These are phyloP conservation scores for Cercospora sojina DNA, from an alignment of 2,329 filamentous ascomycete genomes.

Conservation along the genomic window DNA sequence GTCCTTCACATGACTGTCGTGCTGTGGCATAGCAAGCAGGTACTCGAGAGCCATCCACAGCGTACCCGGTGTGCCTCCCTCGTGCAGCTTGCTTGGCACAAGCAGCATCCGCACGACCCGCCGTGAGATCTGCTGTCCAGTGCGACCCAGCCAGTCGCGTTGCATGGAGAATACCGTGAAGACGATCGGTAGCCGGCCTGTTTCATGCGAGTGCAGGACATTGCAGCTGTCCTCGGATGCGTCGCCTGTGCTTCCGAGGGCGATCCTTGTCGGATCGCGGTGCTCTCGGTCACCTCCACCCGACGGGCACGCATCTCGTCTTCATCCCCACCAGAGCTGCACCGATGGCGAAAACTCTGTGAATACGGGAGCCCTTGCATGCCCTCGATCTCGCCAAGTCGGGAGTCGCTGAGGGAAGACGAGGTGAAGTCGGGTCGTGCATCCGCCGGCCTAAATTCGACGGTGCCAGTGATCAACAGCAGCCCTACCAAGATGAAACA, in stretches of 20 bases:
- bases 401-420: background rate
- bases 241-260: conserved; percentile 3
- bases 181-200: background rate
- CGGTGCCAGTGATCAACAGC: background rate
- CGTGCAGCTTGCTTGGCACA: background rate
- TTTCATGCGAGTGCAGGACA: background rate
- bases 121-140: background rate
- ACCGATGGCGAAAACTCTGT: background rate
- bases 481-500: conserved; percentile 6
- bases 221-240: conserved; percentile 2
- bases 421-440: background rate
- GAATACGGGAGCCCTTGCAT: background rate
- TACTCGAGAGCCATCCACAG: background rate
- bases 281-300: background rate
- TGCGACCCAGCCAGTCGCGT: background rate
- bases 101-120: background rate
- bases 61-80: background rate
- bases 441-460: background rate
- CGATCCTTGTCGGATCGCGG: background rate
- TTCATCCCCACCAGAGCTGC: background rate
- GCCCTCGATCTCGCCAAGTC: background rate
- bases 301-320: background rate
- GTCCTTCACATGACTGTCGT: background rate
- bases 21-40: background rate
- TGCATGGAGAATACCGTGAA: conserved; percentile 2